Evolutionary conservation across 2,329 filamentous ascomycete genomes (phyloP), one percentile per base, ranked within the genome.

Genomic region (Helminthosporium solani): DNA sequence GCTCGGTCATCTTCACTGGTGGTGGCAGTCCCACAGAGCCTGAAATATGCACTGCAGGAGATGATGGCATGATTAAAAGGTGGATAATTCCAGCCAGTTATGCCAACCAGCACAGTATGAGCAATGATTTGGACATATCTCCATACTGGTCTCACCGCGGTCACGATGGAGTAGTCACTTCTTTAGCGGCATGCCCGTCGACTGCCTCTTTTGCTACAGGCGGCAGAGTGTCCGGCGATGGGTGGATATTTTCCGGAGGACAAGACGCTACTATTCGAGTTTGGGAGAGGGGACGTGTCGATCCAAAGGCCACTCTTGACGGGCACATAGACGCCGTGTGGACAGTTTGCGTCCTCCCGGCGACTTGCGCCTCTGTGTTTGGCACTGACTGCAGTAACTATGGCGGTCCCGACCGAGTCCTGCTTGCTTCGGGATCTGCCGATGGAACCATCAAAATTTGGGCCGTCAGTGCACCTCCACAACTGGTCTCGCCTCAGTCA

Each of bases 201-300:
- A 86, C 89, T 2, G 88, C 88, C 20, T 94, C 88, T 63, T 96
- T 96, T 67, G 87, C 89, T 7, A 95, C 90, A 15, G 89, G 91
- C 28, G 90, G 91, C 6, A 84, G 91, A 52, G 89, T 88, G 7
- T 84, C 87, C 59, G 92, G 92, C 25, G 94, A 97, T 60, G 94
- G 94, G 21, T 99, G 94, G 94, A 91, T 99, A 55, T 99, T 99
- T 71, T 97, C 92, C 4, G 94, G 94, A 50, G 94, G 94, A 3
- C 90, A 96, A 68, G 94, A 99, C 70, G 84, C 88, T 15, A 95
- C 90, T 6, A 85, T 99, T 30, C 84, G 91, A 23, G 90, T 99
- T 0, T 99, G 94, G 94, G 92, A 99, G 70, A 83, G 91, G 40
- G 92, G 92, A 21, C 80, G 92, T 37, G 90, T 99, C 25, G 94